Conservation (phyloP, 2,329 filamentous ascomycete species). For the Xylariaceae sp. region DNA sequence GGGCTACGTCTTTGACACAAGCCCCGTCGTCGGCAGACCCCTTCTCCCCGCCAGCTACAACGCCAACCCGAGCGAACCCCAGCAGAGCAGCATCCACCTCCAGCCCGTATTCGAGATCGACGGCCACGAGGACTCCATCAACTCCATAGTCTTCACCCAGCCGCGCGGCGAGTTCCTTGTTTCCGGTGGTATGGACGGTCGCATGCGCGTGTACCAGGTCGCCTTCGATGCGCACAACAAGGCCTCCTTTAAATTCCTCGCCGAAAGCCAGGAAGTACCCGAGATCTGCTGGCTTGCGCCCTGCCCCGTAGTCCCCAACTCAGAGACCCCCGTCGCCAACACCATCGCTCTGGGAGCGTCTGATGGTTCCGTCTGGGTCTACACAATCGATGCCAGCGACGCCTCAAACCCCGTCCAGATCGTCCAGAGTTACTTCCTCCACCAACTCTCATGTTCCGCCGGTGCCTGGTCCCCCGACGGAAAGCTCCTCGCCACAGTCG, state of each 20-base stretch:
- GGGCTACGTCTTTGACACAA: constrained; percentile 78
- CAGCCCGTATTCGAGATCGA: constrained; percentile 67
- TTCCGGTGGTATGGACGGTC: constrained; percentile 84
- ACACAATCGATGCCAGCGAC: constrained; percentile 70
- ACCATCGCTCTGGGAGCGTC: constrained; percentile 80
- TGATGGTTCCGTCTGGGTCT: constrained; percentile 94
- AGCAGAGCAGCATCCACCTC: constrained; percentile 49
- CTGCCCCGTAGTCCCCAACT: constrained; percentile 63
- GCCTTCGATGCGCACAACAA: constrained; percentile 43
- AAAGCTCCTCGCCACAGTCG: constrained; percentile 77
- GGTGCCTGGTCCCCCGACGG: constrained; percentile 89
- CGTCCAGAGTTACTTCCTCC: constrained; percentile 86
- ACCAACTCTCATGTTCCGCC: constrained; percentile 80
- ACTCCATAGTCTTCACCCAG: constrained; percentile 76
- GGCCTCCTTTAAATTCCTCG: constrained; percentile 57
- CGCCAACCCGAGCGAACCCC: constrained; percentile 56
- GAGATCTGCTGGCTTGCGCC: constrained; percentile 87
- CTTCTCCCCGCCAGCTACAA: constrained; percentile 74
- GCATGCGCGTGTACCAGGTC: constrained; percentile 64
- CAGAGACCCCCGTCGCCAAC: constrained; percentile 48
- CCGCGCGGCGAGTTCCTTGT: constrained; percentile 78
- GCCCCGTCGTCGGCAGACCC: constrained; percentile 56
- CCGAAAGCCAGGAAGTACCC: constrained; percentile 80
- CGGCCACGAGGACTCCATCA: constrained; percentile 90
- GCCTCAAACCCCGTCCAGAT: constrained; percentile 62